Evolutionary conservation across 202 grass and related monocot species (phyloP).

Genomic region (Dendrocalamus latiflorus): DNA sequence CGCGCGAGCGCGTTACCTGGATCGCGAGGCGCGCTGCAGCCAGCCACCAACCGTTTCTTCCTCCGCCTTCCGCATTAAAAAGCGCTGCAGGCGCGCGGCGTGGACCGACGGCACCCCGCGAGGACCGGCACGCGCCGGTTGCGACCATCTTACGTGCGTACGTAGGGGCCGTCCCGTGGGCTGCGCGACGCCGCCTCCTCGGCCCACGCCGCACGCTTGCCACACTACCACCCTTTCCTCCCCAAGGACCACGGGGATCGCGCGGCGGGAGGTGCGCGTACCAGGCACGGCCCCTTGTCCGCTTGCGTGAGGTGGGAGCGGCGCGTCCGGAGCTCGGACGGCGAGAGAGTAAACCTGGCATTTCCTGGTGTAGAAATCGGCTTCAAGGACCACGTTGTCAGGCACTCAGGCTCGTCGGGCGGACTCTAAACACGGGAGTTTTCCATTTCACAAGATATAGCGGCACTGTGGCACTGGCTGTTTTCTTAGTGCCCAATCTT

Average conservation of each 20-base stretch:
- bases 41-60: slow-evolving; percentile 13
- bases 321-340: neutral
- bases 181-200: neutral
- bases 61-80: slow-evolving; percentile 11
- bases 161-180: neutral
- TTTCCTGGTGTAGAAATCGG: neutral
- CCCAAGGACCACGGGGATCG: slow-evolving; percentile 5
- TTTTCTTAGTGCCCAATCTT: neutral
- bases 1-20: neutral
- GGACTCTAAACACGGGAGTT: neutral
- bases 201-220: slow-evolving; percentile 25
- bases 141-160: neutral
- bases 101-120: slow-evolving; percentile 20
- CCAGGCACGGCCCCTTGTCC: neutral
- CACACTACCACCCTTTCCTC: neutral
- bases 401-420: neutral
- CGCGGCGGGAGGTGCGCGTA: neutral
- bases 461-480: too few relatives aligned
- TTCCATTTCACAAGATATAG: neutral
- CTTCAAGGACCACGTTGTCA: neutral
- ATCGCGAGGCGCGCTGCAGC: neutral
- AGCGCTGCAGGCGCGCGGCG: slow-evolving; percentile 11
- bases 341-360: neutral
- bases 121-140: slow-evolving; percentile 27
- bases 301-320: neutral